Percentiles rank a stretch among this genome's conserved stretches.
phyloP scores from a whole-genome alignment of 768 basidiomycete genomes.

The Amanita molliuscula region DNA sequence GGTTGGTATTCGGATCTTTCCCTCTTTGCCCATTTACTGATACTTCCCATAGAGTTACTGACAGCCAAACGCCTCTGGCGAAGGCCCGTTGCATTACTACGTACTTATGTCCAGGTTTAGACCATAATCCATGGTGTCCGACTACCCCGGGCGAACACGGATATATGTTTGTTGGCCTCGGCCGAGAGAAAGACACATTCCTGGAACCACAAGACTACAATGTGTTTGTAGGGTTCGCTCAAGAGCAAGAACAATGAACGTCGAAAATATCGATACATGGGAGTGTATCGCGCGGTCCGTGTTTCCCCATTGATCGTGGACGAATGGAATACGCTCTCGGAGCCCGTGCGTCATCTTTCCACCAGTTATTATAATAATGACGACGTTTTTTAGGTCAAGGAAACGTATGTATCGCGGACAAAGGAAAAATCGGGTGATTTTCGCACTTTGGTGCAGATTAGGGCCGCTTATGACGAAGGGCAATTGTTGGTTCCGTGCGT shows the following conservation, averaged over 20 bases:
- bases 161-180: slow-evolving; percentile 46
- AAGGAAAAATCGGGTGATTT: slow-evolving; percentile 27
- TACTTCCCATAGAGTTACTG: slow-evolving; percentile 14
- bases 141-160: slow-evolving; percentile 37
- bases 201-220: slow-evolving; percentile 26
- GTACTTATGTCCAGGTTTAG: slow-evolving; percentile 39
- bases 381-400: slow-evolving; percentile 17
- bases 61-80: slow-evolving; percentile 19
- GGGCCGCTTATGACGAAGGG: slow-evolving; percentile 35
- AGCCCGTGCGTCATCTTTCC: slow-evolving; percentile 20
- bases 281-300: slow-evolving; percentile 33
- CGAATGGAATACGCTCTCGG: slow-evolving; percentile 36
- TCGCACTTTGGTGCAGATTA: slow-evolving; percentile 22
- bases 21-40: neutral
- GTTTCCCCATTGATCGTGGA: slow-evolving; percentile 27
- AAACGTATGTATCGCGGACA: slow-evolving; percentile 26
- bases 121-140: slow-evolving; percentile 48
- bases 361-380: neutral
- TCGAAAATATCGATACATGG: slow-evolving; percentile 34
- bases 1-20: slow-evolving; percentile 14
- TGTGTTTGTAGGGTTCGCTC: slow-evolving; percentile 34
- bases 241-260: slow-evolving; percentile 13
- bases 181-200: slow-evolving; percentile 33
- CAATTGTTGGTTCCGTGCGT: slow-evolving; percentile 37
- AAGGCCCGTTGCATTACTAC: slow-evolving; percentile 21